phyloP scores from a whole-genome alignment of 345 rosid species.

The Leavenworthia alabamica region DNA sequence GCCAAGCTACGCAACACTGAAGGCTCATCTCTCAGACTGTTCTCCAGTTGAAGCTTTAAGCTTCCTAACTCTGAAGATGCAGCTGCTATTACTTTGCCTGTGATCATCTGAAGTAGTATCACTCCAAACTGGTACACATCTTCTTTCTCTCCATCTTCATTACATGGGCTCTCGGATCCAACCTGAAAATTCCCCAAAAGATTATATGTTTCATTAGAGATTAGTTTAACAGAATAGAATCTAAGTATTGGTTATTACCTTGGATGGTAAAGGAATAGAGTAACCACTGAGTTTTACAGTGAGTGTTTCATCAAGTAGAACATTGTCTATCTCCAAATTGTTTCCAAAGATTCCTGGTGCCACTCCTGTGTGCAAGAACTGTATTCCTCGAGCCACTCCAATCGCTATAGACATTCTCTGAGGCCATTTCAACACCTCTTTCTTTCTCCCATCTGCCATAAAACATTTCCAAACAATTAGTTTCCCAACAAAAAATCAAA shows the following conservation, averaged over 20 bases:
- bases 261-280: slow-evolving; percentile 63
- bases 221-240: neutral
- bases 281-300: slow-evolving; percentile 65
- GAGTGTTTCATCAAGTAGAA: slow-evolving; percentile 69
- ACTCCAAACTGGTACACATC: slow-evolving; percentile 89
- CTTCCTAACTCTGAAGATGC: slow-evolving; percentile 47
- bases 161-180: slow-evolving; percentile 50
- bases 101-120: slow-evolving; percentile 59
- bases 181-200: slow-evolving; percentile 31
- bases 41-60: slow-evolving; percentile 56
- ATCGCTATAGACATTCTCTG: slow-evolving; percentile 78
- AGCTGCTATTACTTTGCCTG: slow-evolving; percentile 48
- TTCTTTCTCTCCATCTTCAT: slow-evolving; percentile 61
- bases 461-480: neutral
- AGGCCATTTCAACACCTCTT: slow-evolving; percentile 80
- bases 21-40: slow-evolving; percentile 50
- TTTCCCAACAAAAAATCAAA: neutral
- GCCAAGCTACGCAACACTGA: slow-evolving; percentile 40
- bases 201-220: neutral
- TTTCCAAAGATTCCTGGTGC: slow-evolving; percentile 78
- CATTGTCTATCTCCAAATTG: slow-evolving; percentile 58
- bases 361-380: slow-evolving; percentile 84
- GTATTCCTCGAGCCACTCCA: slow-evolving; percentile 82
- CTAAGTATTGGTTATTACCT: slow-evolving; percentile 36
- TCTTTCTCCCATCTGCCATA: slow-evolving; percentile 67